These are phyloP conservation scores for Nothophytophthora sp. DNA, from an alignment of 352 stramenopile genomes.

Conservation along the genomic window DNA sequence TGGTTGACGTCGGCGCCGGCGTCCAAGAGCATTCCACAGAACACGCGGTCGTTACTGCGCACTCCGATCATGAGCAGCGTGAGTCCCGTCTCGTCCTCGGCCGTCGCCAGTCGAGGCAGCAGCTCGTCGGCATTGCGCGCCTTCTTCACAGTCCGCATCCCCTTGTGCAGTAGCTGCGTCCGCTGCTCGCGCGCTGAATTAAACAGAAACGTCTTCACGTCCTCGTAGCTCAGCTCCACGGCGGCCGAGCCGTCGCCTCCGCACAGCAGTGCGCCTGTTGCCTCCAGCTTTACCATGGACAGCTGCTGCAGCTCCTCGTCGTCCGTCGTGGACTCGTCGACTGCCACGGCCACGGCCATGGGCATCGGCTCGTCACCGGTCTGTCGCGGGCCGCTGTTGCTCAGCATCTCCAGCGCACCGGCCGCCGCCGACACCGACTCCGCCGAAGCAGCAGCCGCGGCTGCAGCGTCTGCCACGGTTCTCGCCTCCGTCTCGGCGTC, in stretches of 20 bases:
- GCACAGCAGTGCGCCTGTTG: conserved; percentile 7
- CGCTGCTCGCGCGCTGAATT: conserved; percentile 58
- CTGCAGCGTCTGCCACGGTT: conserved; percentile 7
- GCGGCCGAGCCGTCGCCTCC: conserved; percentile 25
- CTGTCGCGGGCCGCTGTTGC: conserved; percentile 5
- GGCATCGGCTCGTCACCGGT: conserved; percentile 30
- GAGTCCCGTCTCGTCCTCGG: conserved; percentile 80
- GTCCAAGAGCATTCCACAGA: conserved; percentile 66
- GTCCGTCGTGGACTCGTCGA: conserved; percentile 75
- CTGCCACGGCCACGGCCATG: conserved; percentile 35
- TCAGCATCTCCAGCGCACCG: conserved; percentile 32
- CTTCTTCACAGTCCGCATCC: conserved; percentile 59
- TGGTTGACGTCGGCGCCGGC: conserved; percentile 84
- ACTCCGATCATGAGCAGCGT: conserved; percentile 85
- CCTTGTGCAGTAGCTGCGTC: conserved; percentile 48
- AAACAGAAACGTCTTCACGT: conserved; percentile 62
- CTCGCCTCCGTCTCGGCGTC: conserved; percentile 15
- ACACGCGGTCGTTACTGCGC: conserved; percentile 51
- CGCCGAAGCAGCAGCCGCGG: too few relatives aligned
- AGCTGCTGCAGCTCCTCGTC: conserved; percentile 78
- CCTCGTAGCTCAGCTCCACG: conserved; percentile 61
- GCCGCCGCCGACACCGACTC: conserved; percentile 12
- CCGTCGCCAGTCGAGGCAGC: conserved; percentile 49
- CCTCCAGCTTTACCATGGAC: conserved; percentile 57
- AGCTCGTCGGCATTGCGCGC: conserved; percentile 47